Evolutionary conservation across 1,284 basidiomycete species (phyloP).

Genomic region (Amylostereum areolatum): DNA sequence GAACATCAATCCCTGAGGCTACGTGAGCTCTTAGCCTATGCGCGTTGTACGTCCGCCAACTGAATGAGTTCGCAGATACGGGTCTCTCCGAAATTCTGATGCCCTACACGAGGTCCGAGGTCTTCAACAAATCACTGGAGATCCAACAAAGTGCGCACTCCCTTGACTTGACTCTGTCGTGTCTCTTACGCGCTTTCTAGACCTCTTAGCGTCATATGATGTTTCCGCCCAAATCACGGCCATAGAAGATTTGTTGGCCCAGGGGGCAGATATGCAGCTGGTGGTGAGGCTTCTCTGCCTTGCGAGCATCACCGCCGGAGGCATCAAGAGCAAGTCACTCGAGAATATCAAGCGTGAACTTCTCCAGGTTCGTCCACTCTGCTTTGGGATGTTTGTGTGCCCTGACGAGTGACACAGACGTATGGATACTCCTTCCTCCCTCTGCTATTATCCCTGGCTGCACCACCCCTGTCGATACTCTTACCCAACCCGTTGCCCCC

Average conservation of each 20-base stretch:
- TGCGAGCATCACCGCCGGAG: slow-evolving; percentile 77
- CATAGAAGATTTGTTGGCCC: slow-evolving; percentile 85
- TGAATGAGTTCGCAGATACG: slow-evolving; percentile 60
- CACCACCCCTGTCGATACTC: slow-evolving; percentile 64
- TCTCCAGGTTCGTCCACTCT: slow-evolving; percentile 58
- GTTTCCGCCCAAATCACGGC: slow-evolving; percentile 67
- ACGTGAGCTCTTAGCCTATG: slow-evolving; percentile 47
- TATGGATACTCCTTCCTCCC: slow-evolving; percentile 92
- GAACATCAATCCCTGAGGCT: slow-evolving; percentile 87
- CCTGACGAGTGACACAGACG: slow-evolving; percentile 40
- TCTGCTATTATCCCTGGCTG: slow-evolving; percentile 75
- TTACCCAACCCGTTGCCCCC: slow-evolving; percentile 57
- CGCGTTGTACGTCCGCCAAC: background rate
- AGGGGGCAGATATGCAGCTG: slow-evolving; percentile 73
- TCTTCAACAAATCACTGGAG: slow-evolving; percentile 90
- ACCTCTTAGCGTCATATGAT: slow-evolving; percentile 89
- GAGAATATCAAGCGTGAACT: slow-evolving; percentile 91
- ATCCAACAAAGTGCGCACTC: slow-evolving; percentile 83
- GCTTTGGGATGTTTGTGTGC: slow-evolving; percentile 1
- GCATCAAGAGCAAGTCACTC: slow-evolving; percentile 82
- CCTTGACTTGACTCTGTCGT: background rate
- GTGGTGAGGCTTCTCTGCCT: slow-evolving; percentile 83
- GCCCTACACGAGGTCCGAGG: slow-evolving; percentile 78
- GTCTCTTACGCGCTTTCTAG: slow-evolving; percentile 32
- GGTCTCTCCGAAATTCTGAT: slow-evolving; percentile 90